Conservation (phyloP, 1,284 basidiomycete genomes). For the Malassezia sympodialis region DNA sequence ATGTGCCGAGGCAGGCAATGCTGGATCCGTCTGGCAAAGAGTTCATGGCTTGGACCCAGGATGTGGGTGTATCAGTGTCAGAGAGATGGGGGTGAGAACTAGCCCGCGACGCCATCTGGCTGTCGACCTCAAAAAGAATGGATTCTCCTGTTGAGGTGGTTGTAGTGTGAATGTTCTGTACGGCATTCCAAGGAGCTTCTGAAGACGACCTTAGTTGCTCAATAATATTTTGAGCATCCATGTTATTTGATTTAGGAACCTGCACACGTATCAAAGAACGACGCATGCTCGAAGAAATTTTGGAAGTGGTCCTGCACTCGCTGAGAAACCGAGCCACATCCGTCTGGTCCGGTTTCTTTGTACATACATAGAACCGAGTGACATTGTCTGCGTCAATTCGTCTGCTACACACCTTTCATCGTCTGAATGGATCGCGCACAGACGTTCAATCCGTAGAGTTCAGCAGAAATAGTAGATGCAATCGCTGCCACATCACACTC, state of each 20-base stretch:
- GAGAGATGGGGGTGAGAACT: background rate
- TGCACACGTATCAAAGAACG: background rate
- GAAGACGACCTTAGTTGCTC: background rate
- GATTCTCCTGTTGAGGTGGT: background rate
- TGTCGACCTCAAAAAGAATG: background rate
- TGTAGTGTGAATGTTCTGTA: background rate
- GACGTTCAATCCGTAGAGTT: background rate
- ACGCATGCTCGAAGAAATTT: background rate
- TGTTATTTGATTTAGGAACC: background rate
- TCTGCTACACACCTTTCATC: background rate
- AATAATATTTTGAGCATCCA: background rate
- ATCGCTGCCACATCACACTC: background rate
- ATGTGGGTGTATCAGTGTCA: background rate
- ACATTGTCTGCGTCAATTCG: conserved; percentile 8
- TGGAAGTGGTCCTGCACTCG: background rate
- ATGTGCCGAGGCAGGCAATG: background rate
- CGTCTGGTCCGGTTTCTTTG: background rate
- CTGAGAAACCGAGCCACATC: background rate
- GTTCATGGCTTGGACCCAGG: background rate
- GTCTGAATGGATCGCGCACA: conserved; percentile 6
- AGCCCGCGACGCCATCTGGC: background rate
- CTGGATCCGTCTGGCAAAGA: background rate
- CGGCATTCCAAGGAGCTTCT: background rate
- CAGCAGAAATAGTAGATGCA: conserved; percentile 8
- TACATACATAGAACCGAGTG: conserved; percentile 13